Base-by-base conservation (phyloP, 352 stramenopile genomes). In the Pythium pyrilobum region DNA sequence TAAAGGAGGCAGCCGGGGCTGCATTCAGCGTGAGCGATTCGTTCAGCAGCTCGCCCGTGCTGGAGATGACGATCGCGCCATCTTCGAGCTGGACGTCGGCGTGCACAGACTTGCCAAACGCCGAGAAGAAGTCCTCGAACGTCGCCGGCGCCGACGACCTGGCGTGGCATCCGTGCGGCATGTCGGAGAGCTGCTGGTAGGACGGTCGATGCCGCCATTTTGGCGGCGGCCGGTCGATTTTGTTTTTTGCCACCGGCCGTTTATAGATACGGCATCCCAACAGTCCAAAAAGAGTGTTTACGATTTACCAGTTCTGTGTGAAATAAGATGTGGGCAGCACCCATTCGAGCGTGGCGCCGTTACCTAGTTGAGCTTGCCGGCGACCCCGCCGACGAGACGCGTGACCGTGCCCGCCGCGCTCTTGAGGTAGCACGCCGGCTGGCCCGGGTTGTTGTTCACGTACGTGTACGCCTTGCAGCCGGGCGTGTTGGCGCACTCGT, bases 81-180 rank as follows among this genome's bases (percentile, higher is more conserved):
- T 83, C 63, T 6, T 48, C 50, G 24, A 81, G 67, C 16, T 67
- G 42, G 18, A 76, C 59, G 45, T 83, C 67, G 12, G 52, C 64
- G 9, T 64, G 46, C 34, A 89, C 72, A 20, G 77, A 89, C 43
- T 73, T 77, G 38, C 73, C 61, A 54, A 89, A 89, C 3, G 77
- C 77, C 29, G 65, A 56, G 51, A 84, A 86, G 48, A 88, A 88
- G 16, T 81, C 75, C 5, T 86, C 77, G 36, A 88, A 88, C 25
- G 53, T 74, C 48, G 71, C n/a, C 16, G 40, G 13, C 6, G 33
- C 32, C 1, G 20, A 32, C n/a, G 16, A n/a, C n/a, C n/a, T n/a
- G n/a, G 42, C 36, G 11, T 6, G 25, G 13, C 36, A 25, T 25
- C n/a, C 47, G 27, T 18, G 11, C 23, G 31, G 24, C 51, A 58